Base-by-base conservation (phyloP, 495 filamentous ascomycete species). In the Friedmanniomyces endolithicus region DNA sequence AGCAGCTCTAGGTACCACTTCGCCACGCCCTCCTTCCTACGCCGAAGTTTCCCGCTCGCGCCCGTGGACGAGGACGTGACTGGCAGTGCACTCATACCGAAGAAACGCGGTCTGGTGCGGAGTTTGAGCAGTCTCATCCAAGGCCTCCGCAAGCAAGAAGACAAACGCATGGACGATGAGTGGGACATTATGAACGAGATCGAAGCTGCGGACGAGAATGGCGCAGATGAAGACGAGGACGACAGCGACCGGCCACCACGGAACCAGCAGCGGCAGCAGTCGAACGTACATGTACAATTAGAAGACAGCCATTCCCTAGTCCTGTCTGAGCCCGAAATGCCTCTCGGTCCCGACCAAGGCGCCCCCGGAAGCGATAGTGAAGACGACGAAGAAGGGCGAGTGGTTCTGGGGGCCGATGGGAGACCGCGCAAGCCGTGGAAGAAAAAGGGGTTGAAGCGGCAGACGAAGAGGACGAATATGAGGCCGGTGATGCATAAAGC, bases 391-490 rank as follows among this genome's bases (percentile, higher is more conserved):
- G 49, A 11, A 12, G 56, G 73, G 50, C 31, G 44, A 44, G 52
- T 56, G 16, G 59, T 45, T 4, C 12, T 60, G 27, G 67, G 56
- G 56, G 52, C 55, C 31, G 53, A 75, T 41, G 78, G 78, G 1
- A 70, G 74, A 11, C 75, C 78, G 0, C 62, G 78, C 19, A 79
- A 76, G 48, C 68, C 78, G 1, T 95, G 82, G 72, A 95, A 95
- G 72, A 97, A 97, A 76, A 87, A 84, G 68, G 90, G 90, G 0
- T 82, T 88, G 64, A 97, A 97, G 70, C 77, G 90, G 40, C 88
- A 85, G 33, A 95, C 90, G 1, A 74, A 85, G 48, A 68, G 77
- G 37, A 80, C 85, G n/a, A 85, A 78, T 37, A 90, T 71, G 65
- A 58, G 68, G 35, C 69, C 69, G 25, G 56, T 61, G 14, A 51